A percentile compares a stretch with the other conserved stretches of the same genome.
These are phyloP conservation scores for Heracleum sosnowskyi DNA, from an alignment of 129 eudicot species.

Conservation along the genomic window DNA sequence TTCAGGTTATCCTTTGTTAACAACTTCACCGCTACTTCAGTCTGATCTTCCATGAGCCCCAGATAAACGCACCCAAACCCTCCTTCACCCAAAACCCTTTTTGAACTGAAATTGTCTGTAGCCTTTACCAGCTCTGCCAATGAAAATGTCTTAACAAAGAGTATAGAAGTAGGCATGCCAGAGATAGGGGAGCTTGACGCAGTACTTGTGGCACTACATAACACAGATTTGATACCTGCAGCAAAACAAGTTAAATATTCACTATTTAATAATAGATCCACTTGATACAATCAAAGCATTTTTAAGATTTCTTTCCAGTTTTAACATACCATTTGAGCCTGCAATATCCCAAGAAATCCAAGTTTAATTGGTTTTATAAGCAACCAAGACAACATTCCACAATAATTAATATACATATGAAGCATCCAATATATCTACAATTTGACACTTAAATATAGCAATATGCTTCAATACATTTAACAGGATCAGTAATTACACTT, in stretches of 20 bases:
- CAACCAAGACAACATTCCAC: not conserved
- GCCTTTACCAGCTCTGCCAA: constrained; percentile 78
- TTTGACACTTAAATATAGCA: not conserved
- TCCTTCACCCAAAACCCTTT: constrained; percentile 86
- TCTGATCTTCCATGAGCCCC: constrained; percentile 64
- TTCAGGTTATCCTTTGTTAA: constrained; percentile 78
- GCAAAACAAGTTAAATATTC: not conserved
- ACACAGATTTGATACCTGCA: constrained; percentile 68
- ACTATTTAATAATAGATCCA: not conserved
- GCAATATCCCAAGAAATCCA: not conserved
- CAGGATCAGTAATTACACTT: not conserved
- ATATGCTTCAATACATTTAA: not conserved
- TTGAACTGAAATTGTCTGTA: constrained; percentile 69
- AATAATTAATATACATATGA: not conserved
- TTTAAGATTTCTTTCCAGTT: not conserved
- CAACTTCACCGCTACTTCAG: constrained; percentile 81
- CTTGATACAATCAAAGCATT: not conserved
- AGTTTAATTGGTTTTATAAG: not conserved
- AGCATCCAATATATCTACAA: not conserved
- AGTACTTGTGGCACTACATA: constrained; percentile 71
- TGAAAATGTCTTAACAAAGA: constrained; percentile 83
- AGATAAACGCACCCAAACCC: constrained; percentile 96
- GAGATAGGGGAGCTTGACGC: constrained; percentile 57
- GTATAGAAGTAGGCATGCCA: constrained; percentile 71
- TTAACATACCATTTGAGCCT: not conserved